phyloP scores from a whole-genome alignment of 1,139 yeast genomes.

The Protomyces pachydermus region DNA sequence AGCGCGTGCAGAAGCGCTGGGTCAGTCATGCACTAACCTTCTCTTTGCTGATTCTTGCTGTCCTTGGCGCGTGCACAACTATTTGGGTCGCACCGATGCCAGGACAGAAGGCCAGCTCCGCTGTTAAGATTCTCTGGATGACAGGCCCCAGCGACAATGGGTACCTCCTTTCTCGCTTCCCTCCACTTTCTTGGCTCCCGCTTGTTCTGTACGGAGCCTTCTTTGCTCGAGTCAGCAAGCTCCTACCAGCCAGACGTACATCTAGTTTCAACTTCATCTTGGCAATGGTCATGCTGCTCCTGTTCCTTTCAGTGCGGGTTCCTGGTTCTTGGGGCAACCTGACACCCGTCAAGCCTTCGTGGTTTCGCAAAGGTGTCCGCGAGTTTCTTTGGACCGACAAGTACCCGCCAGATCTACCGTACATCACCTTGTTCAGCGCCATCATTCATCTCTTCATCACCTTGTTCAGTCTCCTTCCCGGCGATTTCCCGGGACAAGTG shows the following conservation, averaged over 20 bases:
- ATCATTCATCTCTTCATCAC: slow-evolving; percentile 17
- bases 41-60: background rate
- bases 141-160: background rate
- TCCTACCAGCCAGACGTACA: slow-evolving; percentile 5
- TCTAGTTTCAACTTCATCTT: slow-evolving; percentile 3
- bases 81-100: background rate
- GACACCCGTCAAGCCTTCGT: slow-evolving; percentile 19
- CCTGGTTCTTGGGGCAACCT: slow-evolving; percentile 22
- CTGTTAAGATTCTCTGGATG: slow-evolving; percentile 14
- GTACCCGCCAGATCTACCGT: slow-evolving; percentile 25
- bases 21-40: slow-evolving; percentile 3
- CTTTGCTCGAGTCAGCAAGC: slow-evolving; percentile 11
- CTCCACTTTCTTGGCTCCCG: slow-evolving; percentile 19
- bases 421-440: slow-evolving; percentile 12
- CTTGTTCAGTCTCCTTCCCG: slow-evolving; percentile 9
- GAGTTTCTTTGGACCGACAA: slow-evolving; percentile 26
- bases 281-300: background rate
- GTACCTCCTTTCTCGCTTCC: slow-evolving; percentile 15
- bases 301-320: slow-evolving; percentile 13
- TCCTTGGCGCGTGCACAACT: slow-evolving; percentile 5
- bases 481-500: slow-evolving; percentile 4
- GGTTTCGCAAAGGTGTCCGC: slow-evolving; percentile 14
- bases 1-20: background rate
- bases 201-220: slow-evolving; percentile 21
- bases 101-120: background rate